Base-by-base conservation (phyloP, 1,139 yeast genomes). In the Arxiozyma bovina region DNA sequence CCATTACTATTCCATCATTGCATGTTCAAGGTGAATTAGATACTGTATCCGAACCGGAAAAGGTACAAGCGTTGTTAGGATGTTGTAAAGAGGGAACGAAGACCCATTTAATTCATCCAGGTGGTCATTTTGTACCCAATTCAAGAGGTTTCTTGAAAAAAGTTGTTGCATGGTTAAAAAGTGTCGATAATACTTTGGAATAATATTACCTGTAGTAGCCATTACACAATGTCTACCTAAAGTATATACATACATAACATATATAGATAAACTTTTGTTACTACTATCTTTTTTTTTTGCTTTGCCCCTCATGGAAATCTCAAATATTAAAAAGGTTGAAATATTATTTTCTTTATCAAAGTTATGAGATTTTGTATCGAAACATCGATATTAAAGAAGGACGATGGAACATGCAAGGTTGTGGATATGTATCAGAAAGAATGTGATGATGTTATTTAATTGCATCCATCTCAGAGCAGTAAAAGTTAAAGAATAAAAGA, bases 1-100 rank as follows among this genome's bases (percentile, higher is more conserved):
- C 66, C 43, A 71, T 84, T 51, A 69, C 73, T 17, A 68, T 83
- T 1, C 87, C 87, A 5, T 74, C 85, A 1, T 72, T 93, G 53
- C 96, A 90, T 67, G 84, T 93, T 0, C 72, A 83, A 54, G 98
- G 98, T 8, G 91, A 91, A 54, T 72, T 90, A 45, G 99, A 93
- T 66, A 88, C 97, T 0, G 85, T 93, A 18, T 93, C 91, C 2
- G 81, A 85, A n/a, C 90, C 86, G 51, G 84, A 79, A 50, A 76
- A 94, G 57, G 77, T 85, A 0, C 72, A 80, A 70, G 71, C 75
- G 1, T 72, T 91, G 45, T 83, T 75, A 62, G 78, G 87, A 12
- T 70, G 75, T 1, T 81, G 85, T 60, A 73, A 73, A 50, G 73
- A 71, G 6, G 72, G 69, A 2, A 74, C 79, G 6, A 69, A 80